Percentiles rank a stretch among this genome's conserved stretches.
Conservation (phyloP, 2,329 filamentous ascomycete species). For the Microsporum ferrugineum region DNA sequence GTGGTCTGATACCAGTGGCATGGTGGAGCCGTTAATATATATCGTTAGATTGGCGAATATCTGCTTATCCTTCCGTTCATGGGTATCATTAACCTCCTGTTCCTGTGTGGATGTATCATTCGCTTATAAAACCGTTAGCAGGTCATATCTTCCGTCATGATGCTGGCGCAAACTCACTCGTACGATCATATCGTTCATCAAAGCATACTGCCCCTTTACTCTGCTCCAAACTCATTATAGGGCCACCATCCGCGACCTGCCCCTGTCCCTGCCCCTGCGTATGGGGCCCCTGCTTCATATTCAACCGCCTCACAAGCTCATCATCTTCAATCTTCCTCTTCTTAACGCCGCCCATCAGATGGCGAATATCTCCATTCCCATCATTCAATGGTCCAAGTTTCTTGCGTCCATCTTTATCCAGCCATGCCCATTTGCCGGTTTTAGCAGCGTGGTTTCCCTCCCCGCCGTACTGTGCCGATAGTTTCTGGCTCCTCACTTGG, state of each 20-base stretch:
- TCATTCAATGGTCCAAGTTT: background rate
- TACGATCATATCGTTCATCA: background rate
- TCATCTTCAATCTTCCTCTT: constrained; percentile 23
- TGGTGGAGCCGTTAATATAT: constrained; percentile 80
- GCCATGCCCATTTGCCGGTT: constrained; percentile 19
- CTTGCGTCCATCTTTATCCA: background rate
- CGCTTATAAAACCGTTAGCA: background rate
- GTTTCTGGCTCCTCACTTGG: constrained; percentile 13
- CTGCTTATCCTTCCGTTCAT: constrained; percentile 2
- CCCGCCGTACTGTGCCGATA: constrained; percentile 12
- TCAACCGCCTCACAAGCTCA: background rate
- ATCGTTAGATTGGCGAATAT: constrained; percentile 64
- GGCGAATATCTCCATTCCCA: constrained; percentile 26
- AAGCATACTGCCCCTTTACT: background rate
- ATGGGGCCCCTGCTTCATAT: background rate
- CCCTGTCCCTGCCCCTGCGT: background rate
- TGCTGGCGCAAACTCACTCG: background rate
- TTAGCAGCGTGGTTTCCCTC: constrained; percentile 3
- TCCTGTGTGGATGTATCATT: constrained; percentile 20
- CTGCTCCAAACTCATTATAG: background rate
- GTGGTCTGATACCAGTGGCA: constrained; percentile 72
- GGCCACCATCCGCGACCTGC: background rate
- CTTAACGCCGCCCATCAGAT: constrained; percentile 39
- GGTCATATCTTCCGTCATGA: background rate
- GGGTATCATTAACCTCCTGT: background rate